Conservation (phyloP, 1,284 basidiomycete genomes). For the Cutaneotrichosporon spelunceum region DNA sequence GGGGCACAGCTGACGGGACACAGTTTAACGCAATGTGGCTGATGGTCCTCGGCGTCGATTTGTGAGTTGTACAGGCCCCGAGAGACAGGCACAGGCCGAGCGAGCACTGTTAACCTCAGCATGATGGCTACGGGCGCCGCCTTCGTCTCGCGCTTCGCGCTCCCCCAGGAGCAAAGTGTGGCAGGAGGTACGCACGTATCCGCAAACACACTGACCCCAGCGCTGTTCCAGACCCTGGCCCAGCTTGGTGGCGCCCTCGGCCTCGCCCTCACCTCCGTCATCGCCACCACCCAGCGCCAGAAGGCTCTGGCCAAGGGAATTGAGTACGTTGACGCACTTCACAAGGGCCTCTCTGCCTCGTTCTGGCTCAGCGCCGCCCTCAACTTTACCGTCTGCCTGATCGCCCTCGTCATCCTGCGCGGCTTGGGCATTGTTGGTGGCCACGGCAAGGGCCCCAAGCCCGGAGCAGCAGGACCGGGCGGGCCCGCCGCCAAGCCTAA, state of each 20-base stretch:
- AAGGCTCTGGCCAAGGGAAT: slow-evolving; percentile 22
- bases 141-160: slow-evolving; percentile 65
- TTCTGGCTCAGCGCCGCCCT: slow-evolving; percentile 42
- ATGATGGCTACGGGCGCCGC: slow-evolving; percentile 67
- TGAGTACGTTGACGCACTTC: slow-evolving; percentile 17
- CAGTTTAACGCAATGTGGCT: slow-evolving; percentile 49
- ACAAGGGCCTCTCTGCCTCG: slow-evolving; percentile 36
- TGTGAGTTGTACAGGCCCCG: neutral
- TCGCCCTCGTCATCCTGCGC: slow-evolving; percentile 32
- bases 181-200: slow-evolving; percentile 52
- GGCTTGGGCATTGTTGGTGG: slow-evolving; percentile 31
- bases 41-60: slow-evolving; percentile 68
- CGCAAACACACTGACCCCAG: slow-evolving; percentile 33
- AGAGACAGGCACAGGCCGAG: too few species aligned
- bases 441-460: neutral
- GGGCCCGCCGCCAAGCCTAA: neutral
- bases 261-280: slow-evolving; percentile 66
- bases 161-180: slow-evolving; percentile 67
- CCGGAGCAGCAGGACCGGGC: neutral
- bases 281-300: slow-evolving; percentile 50
- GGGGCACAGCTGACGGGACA: neutral
- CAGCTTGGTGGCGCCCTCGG: slow-evolving; percentile 68
- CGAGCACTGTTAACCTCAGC: slow-evolving; percentile 9
- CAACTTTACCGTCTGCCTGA: slow-evolving; percentile 29
- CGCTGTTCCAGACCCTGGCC: slow-evolving; percentile 45